Conservation (phyloP, 2,329 filamentous ascomycete species). For the Trichophaea hybrida region DNA sequence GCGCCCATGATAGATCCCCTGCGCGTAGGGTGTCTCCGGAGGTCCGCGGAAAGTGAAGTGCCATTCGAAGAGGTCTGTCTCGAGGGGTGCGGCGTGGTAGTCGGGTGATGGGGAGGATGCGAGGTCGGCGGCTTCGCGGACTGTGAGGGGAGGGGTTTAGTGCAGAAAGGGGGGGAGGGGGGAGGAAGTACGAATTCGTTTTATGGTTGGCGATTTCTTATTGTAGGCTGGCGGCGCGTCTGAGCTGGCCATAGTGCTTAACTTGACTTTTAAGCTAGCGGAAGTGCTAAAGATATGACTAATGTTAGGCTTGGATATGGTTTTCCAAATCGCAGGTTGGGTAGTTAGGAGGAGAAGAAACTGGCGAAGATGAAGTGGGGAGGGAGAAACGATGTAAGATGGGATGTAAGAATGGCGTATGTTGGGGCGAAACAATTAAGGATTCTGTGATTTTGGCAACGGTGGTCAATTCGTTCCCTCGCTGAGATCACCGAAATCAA, state of each 20-base stretch:
- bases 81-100: slow-evolving; percentile 71
- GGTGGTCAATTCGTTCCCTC: neutral
- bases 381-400: neutral
- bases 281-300: no score
- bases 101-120: slow-evolving; percentile 65
- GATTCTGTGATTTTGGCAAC: neutral
- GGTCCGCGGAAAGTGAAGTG: slow-evolving; percentile 94
- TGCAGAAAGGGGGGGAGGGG: slow-evolving; percentile 11
- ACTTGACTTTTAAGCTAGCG: no score
- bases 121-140: slow-evolving; percentile 84
- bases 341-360: no score
- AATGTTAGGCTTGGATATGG: no score
- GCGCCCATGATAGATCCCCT: slow-evolving; percentile 86
- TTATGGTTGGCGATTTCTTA: slow-evolving; percentile 68
- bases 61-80: slow-evolving; percentile 92
- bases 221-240: slow-evolving; percentile 33
- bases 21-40: slow-evolving; percentile 61
- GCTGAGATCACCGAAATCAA: neutral
- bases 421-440: neutral
- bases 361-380: neutral
- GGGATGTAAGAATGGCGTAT: no score
- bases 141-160: slow-evolving; percentile 32
- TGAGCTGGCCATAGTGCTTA: no score
- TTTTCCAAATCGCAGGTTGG: no score
- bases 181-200: slow-evolving; percentile 52